Percentiles rank a stretch among this genome's conserved stretches.
These are phyloP conservation scores for Phytophthora quininea DNA, from an alignment of 352 stramenopile genomes.

Conservation along the genomic window DNA sequence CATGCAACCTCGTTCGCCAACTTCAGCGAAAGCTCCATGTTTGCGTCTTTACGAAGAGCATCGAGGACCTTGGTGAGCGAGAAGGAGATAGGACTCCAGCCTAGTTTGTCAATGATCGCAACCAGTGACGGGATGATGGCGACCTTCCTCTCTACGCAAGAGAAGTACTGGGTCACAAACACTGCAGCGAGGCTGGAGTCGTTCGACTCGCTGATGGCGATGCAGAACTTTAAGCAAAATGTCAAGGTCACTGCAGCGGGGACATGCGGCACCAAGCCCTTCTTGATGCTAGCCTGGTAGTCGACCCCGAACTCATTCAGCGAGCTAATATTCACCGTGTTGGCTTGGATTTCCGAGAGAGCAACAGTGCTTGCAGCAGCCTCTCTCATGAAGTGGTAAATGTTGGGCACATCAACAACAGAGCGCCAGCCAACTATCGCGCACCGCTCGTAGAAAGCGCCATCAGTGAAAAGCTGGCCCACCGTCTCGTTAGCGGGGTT, in stretches of 20 bases:
- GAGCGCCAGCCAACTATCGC: neutral
- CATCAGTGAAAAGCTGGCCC: neutral
- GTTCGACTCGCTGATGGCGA: neutral
- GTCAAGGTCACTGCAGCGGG: neutral
- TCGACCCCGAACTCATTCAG: neutral
- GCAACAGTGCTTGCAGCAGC: neutral
- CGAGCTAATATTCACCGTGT: neutral
- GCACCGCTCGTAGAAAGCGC: neutral
- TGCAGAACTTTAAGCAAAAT: slow-evolving; percentile 1
- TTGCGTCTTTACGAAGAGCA: neutral
- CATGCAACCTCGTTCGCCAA: neutral
- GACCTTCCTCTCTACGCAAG: neutral
- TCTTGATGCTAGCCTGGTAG: neutral
- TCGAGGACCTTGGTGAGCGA: neutral
- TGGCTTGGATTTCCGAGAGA: neutral
- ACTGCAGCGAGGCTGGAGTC: neutral
- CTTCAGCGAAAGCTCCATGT: slow-evolving; percentile 1
- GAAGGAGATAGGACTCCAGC: neutral
- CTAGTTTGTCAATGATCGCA: neutral
- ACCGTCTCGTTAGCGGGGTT: neutral
- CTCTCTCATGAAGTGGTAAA: neutral
- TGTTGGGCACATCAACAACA: neutral
- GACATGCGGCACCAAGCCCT: neutral
- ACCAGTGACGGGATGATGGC: neutral
- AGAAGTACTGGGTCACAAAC: neutral